phyloP scores from a whole-genome alignment of 202 grass and related monocot genomes.

The Bolboschoenoplectus hybrid region DNA sequence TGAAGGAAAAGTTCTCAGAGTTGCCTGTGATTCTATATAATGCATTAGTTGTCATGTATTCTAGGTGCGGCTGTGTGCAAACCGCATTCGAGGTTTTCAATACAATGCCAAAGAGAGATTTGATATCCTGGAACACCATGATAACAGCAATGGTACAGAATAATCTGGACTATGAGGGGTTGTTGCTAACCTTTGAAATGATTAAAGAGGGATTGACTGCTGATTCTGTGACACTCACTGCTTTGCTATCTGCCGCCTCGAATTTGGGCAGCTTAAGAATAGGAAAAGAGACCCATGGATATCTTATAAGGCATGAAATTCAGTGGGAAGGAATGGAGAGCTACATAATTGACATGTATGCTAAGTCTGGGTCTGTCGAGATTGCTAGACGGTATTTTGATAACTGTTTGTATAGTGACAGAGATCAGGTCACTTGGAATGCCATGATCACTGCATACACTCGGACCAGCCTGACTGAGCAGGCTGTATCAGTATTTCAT shows the following conservation, averaged over 20 bases:
- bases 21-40: slow-evolving; percentile 77
- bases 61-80: slow-evolving; percentile 63
- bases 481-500: slow-evolving; percentile 55
- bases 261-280: slow-evolving; percentile 69
- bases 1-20: slow-evolving; percentile 46
- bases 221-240: slow-evolving; percentile 72
- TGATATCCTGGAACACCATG: slow-evolving; percentile 96
- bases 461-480: slow-evolving; percentile 56
- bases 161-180: slow-evolving; percentile 73
- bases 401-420: slow-evolving; percentile 33
- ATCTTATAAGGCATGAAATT: slow-evolving; percentile 67
- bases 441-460: slow-evolving; percentile 85
- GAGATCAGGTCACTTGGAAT: slow-evolving; percentile 96
- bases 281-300: slow-evolving; percentile 80
- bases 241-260: slow-evolving; percentile 78
- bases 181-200: slow-evolving; percentile 75
- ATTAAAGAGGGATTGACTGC: slow-evolving; percentile 66
- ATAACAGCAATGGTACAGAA: slow-evolving; percentile 89
- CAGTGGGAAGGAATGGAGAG: slow-evolving; percentile 79
- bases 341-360: slow-evolving; percentile 96
- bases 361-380: slow-evolving; percentile 68
- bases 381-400: slow-evolving; percentile 77
- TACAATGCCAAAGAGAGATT: slow-evolving; percentile 70
- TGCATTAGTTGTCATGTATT: slow-evolving; percentile 83
- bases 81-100: slow-evolving; percentile 73